Percentiles rank a stretch among this genome's conserved stretches.
Conservation (phyloP, 2,329 filamentous ascomycete species). For the Hirsutella thompsonii region DNA sequence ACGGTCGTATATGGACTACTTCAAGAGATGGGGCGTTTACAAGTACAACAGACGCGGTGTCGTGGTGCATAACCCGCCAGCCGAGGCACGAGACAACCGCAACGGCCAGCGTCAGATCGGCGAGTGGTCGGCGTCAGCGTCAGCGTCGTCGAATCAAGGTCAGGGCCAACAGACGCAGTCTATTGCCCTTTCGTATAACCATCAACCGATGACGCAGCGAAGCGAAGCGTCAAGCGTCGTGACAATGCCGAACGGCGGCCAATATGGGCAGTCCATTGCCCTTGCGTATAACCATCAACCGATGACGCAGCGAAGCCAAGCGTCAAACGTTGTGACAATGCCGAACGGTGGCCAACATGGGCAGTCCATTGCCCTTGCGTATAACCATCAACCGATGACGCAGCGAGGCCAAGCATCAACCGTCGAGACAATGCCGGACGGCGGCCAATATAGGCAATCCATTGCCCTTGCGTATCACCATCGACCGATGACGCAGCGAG, state of each 20-base stretch:
- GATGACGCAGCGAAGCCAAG: too few species aligned
- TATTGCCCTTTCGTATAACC: background rate
- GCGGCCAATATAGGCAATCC: background rate
- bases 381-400: too few species aligned
- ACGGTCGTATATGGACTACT: slow-evolving; percentile 35
- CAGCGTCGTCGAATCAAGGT: background rate
- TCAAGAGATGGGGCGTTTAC: slow-evolving; percentile 29
- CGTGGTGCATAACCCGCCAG: background rate
- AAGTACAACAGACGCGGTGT: slow-evolving; percentile 34
- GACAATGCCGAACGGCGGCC: too few species aligned
- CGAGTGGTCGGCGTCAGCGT: background rate
- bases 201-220: too few species aligned
- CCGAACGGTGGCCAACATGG: background rate
- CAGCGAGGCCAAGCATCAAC: too few species aligned
- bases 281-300: background rate
- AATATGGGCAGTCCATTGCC: background rate
- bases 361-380: background rate
- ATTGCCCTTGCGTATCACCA: background rate
- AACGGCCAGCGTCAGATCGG: background rate
- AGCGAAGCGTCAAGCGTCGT: too few species aligned
- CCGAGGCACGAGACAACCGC: background rate
- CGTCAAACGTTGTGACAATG: too few species aligned
- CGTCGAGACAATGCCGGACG: too few species aligned
- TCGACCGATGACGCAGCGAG: too few species aligned
- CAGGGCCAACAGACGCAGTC: background rate